Conservation (phyloP, 805 yeast species). For the Hanseniaspora thailandica region DNA sequence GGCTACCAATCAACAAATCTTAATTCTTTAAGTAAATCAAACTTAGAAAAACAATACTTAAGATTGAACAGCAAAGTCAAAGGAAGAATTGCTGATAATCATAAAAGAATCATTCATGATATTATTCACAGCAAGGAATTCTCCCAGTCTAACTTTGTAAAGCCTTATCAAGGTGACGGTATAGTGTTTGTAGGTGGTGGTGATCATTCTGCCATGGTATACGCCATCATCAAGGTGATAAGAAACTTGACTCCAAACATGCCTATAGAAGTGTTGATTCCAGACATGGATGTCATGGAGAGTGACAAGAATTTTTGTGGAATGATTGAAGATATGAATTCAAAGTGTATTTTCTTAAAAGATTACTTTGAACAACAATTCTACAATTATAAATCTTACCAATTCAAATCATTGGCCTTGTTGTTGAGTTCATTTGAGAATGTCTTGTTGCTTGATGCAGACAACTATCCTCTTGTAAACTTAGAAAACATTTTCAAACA, state of each 20-base stretch:
- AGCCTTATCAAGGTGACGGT: conserved; percentile 27
- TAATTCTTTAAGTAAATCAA: background rate
- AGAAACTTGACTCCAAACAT: conserved; percentile 46
- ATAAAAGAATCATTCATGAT: background rate
- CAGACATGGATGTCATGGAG: conserved; percentile 38
- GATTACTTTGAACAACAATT: conserved; percentile 42
- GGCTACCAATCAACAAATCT: background rate
- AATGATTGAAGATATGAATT: conserved; percentile 37
- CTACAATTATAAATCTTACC: conserved; percentile 48
- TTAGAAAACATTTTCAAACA: conserved; percentile 50
- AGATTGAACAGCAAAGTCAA: background rate
- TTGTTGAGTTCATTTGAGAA: conserved; percentile 63
- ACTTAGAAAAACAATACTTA: background rate
- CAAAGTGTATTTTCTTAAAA: conserved; percentile 53
- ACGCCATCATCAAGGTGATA: conserved; percentile 50
- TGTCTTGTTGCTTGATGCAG: conserved; percentile 62
- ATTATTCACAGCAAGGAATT: background rate
- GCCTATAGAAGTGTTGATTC: conserved; percentile 71
- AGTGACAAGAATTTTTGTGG: conserved; percentile 55
- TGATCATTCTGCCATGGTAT: conserved; percentile 56
- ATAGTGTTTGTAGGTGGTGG: conserved; percentile 74
- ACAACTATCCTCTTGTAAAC: conserved; percentile 55
- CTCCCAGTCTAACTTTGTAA: background rate
- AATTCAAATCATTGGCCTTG: conserved; percentile 57
- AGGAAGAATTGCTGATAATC: background rate